Percentiles rank a stretch among this genome's conserved stretches.
These are phyloP conservation scores for Eucalyptus albens DNA, from an alignment of 345 rosid genomes.

Conservation along the genomic window DNA sequence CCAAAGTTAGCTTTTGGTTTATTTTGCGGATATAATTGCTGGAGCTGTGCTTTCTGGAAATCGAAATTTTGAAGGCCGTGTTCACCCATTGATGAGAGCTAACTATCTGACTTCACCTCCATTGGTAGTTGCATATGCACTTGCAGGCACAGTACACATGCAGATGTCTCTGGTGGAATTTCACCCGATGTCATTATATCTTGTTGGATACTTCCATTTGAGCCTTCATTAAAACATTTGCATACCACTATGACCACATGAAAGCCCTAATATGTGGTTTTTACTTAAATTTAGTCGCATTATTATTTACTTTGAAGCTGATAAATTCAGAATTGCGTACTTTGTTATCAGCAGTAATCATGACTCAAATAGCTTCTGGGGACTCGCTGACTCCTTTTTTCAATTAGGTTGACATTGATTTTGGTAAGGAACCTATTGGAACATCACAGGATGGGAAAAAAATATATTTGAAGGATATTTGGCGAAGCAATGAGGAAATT, in stretches of 20 bases:
- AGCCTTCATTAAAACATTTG: background rate
- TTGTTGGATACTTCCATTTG: background rate
- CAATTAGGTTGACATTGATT: slow-evolving; percentile 70
- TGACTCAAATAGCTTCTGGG: background rate
- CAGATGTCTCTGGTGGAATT: background rate
- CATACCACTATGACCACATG: background rate
- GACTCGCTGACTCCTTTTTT: background rate
- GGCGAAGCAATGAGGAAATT: slow-evolving; percentile 74
- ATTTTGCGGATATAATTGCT: slow-evolving; percentile 48
- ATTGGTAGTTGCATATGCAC: slow-evolving; percentile 85
- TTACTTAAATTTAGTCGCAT: background rate
- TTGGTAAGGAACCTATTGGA: slow-evolving; percentile 74
- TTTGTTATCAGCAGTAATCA: background rate
- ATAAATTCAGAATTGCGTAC: background rate
- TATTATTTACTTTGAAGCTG: background rate
- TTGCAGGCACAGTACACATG: slow-evolving; percentile 59
- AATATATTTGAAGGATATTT: slow-evolving; percentile 58
- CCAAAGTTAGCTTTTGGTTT: background rate
- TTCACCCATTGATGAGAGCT: slow-evolving; percentile 77
- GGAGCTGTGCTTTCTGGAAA: slow-evolving; percentile 91
- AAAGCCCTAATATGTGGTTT: background rate
- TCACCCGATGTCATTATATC: background rate
- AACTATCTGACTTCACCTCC: slow-evolving; percentile 94
- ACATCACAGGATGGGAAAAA: slow-evolving; percentile 49
- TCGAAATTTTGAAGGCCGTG: slow-evolving; percentile 82